phyloP scores from a whole-genome alignment of 257 asterid genomes.

The Osmanthus fragrans region DNA sequence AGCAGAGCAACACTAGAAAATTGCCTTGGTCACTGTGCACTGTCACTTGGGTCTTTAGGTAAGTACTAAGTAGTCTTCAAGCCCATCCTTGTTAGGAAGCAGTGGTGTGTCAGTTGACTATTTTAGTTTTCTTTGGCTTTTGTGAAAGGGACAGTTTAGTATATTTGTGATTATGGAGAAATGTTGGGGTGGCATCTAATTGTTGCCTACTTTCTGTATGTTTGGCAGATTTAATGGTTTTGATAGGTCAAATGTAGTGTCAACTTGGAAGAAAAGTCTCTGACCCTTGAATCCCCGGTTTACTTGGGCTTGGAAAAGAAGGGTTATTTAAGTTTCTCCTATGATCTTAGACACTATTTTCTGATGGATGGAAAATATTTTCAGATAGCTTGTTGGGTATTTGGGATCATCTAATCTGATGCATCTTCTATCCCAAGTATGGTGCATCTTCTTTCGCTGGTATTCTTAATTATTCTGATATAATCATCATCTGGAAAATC shows the following conservation, averaged over 20 bases:
- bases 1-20: background rate
- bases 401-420: background rate
- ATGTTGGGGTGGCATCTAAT: background rate
- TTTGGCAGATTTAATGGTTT: conserved; percentile 4
- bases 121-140: background rate
- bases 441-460: background rate
- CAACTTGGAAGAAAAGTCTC: background rate
- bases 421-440: background rate
- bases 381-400: background rate
- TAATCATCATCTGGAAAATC: background rate
- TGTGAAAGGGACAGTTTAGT: background rate
- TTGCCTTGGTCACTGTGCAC: background rate
- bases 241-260: background rate
- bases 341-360: background rate
- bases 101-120: conserved; percentile 1
- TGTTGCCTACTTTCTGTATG: background rate
- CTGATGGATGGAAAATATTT: background rate
- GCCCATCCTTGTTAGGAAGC: conserved; percentile 1
- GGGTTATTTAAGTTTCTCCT: background rate
- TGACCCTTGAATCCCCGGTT: background rate
- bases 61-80: conserved; percentile 6
- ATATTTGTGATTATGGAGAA: background rate
- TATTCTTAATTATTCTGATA: background rate
- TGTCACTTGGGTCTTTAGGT: background rate
- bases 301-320: background rate